Percentiles rank a stretch among this genome's conserved stretches.
Conservation (phyloP, 768 basidiomycete species). For the Russula virescens region DNA sequence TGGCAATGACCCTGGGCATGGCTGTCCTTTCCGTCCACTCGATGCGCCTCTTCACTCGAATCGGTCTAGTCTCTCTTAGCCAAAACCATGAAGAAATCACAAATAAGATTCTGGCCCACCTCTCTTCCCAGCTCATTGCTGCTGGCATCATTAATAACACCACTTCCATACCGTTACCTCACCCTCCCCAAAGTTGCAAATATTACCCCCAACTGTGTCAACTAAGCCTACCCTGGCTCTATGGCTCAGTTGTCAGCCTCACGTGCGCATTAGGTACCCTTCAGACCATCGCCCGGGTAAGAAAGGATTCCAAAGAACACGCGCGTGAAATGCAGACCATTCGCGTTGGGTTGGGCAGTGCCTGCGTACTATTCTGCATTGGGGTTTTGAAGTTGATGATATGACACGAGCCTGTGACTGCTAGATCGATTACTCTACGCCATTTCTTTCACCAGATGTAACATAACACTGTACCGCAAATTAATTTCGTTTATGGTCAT, state of each 20-base stretch:
- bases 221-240: constrained; percentile 21
- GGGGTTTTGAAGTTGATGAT: constrained; percentile 9
- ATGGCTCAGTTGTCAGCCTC: constrained; percentile 15
- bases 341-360: constrained; percentile 8
- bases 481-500: background rate
- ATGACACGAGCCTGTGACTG: background rate
- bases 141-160: constrained; percentile 14
- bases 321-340: constrained; percentile 8
- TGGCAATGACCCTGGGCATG: constrained; percentile 20
- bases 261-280: constrained; percentile 11
- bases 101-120: constrained; percentile 7
- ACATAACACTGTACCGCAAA: background rate
- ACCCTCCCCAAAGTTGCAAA: constrained; percentile 14
- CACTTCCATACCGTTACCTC: background rate
- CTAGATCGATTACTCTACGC: background rate
- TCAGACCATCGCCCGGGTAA: constrained; percentile 11
- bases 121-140: constrained; percentile 6
- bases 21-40: constrained; percentile 18
- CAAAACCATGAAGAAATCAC: constrained; percentile 11
- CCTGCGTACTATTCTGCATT: constrained; percentile 5
- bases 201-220: constrained; percentile 10
- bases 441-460: background rate
- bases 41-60: constrained; percentile 10
- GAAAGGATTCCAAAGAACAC: constrained; percentile 12
- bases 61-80: constrained; percentile 5